Evolutionary conservation across 306 rosid species (phyloP), one percentile per base, ranked within the genome.

Genomic region (Aeschynomene evenia): DNA sequence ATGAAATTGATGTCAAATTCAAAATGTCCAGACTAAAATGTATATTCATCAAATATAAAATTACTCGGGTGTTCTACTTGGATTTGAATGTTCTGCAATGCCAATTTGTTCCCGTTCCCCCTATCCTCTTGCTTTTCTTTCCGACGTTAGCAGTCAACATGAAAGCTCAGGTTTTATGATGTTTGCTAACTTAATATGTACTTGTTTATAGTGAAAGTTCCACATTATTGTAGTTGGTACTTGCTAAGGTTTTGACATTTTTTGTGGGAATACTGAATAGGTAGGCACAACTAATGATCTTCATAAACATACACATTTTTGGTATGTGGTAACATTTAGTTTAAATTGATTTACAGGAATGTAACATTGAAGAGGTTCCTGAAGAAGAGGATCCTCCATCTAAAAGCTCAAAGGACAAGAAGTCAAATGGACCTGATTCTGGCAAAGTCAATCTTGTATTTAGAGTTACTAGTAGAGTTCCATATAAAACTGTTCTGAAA

Each of bases 401-500:
- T 29, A 90, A 93, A 79, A 86, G 90, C 82, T 86, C 96, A 7
- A 94, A 94, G 83, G 97, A 88, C 78, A 94, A 88, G 83, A 94
- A 94, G 75, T 85, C 92, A 13, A 90, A 87, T 40, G 96, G 85
- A 33, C 89, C 94, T 21, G 96, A 82, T 76, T 71, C 94, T 77
- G 78, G 86, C 67, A 93, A 90, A 81, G 85, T 80, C 55, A 88
- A 52, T 76, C 92, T 90, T 78, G 85, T 84, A n/a, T 94, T 94
- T 56, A 94, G 90, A 80, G 85, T 94, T 54, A 88, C 95, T 40
- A 84, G 81, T 82, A 90, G 89, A 82, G 84, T 94, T 79, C 88
- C 98, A 9, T 94, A 94, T 70, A 94, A 94, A 85, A 88, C 98
- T 34, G 98, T 94, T 68, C 50, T 94, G 80, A 94, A 94, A 88